Percentiles rank a stretch among this genome's conserved stretches.
Conservation (phyloP, 2,329 filamentous ascomycete genomes). For the Acephala macrosclerotiorum region DNA sequence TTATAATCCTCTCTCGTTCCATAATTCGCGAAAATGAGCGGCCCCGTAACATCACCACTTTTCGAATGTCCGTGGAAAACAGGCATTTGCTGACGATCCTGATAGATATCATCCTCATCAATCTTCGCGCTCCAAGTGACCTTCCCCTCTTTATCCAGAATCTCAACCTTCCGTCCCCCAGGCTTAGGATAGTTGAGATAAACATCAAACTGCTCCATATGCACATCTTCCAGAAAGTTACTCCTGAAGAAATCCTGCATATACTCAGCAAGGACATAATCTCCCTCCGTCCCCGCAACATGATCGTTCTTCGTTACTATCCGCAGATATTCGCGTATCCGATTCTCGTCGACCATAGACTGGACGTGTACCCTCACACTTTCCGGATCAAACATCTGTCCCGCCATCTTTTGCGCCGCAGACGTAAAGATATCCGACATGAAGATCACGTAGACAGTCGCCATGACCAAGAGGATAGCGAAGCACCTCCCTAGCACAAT, state of each 20-base stretch:
- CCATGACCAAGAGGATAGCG: conserved; percentile 77
- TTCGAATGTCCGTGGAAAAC: conserved; percentile 92
- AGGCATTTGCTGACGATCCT: conserved; percentile 71
- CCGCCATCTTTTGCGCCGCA: conserved; percentile 67
- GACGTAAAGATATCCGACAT: conserved; percentile 82
- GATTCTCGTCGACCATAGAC: conserved; percentile 71
- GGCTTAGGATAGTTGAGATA: conserved; percentile 90
- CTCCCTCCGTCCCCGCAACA: conserved; percentile 92
- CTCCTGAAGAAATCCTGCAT: conserved; percentile 78
- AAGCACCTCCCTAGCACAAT: conserved; percentile 77
- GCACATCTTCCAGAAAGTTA: conserved; percentile 77
- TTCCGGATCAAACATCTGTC: conserved; percentile 83
- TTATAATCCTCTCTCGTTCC: conserved; percentile 87
- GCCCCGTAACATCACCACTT: conserved; percentile 84
- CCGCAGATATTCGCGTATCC: conserved; percentile 75
- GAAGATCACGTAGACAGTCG: conserved; percentile 84
- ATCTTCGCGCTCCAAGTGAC: conserved; percentile 80
- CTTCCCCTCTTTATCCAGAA: conserved; percentile 72
- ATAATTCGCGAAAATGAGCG: conserved; percentile 91
- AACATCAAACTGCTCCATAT: conserved; percentile 81
- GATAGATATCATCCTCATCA: conserved; percentile 79
- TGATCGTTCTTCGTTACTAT: conserved; percentile 88
- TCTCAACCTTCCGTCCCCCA: conserved; percentile 80
- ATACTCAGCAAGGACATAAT: conserved; percentile 85
- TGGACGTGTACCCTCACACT: conserved; percentile 80